These are phyloP conservation scores for Galerina sulciceps DNA, from an alignment of 768 basidiomycete species.

Conservation along the genomic window DNA sequence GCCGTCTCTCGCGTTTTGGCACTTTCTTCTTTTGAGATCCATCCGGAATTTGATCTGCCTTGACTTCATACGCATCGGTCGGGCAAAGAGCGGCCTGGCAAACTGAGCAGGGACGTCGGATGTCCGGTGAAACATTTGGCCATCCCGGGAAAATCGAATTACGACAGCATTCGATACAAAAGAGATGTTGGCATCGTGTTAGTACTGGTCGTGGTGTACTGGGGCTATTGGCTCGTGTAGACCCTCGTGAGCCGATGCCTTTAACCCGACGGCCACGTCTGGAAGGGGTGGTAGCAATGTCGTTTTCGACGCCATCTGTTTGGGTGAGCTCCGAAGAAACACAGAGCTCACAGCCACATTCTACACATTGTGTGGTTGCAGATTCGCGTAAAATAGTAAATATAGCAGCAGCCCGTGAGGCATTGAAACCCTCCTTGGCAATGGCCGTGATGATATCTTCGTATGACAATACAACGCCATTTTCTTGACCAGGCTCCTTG, in stretches of 20 bases:
- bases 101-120: constrained; percentile 70
- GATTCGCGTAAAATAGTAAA: constrained; percentile 87
- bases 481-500: constrained; percentile 52
- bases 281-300: constrained; percentile 45
- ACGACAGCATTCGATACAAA: constrained; percentile 87
- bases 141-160: constrained; percentile 78
- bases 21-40: constrained; percentile 61
- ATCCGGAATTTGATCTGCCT: constrained; percentile 56
- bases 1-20: constrained; percentile 67
- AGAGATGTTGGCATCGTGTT: constrained; percentile 94
- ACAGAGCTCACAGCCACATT: constrained; percentile 82
- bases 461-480: constrained; percentile 58
- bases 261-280: constrained; percentile 57
- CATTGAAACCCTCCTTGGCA: constrained; percentile 76
- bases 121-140: constrained; percentile 68
- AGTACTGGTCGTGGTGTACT: constrained; percentile 67
- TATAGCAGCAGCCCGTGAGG: constrained; percentile 76
- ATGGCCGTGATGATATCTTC: constrained; percentile 83
- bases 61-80: constrained; percentile 84
- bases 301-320: constrained; percentile 51
- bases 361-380: constrained; percentile 85
- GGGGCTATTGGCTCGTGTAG: constrained; percentile 79
- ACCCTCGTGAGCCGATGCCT: constrained; percentile 58
- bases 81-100: constrained; percentile 74
- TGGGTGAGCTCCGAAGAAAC: constrained; percentile 48